phyloP scores from a whole-genome alignment of 306 rosid species.

The Acacia crassicarpa region DNA sequence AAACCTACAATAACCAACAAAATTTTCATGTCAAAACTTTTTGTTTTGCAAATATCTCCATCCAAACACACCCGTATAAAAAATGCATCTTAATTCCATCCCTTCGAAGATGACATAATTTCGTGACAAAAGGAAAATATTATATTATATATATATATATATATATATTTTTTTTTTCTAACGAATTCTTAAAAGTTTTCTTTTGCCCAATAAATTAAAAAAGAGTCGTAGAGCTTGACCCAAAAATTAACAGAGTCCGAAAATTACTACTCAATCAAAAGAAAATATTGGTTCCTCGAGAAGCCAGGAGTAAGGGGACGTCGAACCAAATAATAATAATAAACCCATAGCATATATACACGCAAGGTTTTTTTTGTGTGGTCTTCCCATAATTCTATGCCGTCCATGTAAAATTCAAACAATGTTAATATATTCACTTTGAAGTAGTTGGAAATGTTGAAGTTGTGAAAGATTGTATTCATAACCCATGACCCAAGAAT shows the following conservation, averaged over 20 bases:
- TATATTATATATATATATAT: background rate
- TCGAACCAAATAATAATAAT: background rate
- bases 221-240: background rate
- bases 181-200: background rate
- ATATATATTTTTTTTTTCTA: background rate
- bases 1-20: slow-evolving; percentile 54
- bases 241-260: background rate
- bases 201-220: background rate
- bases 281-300: background rate
- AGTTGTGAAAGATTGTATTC: background rate
- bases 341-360: background rate
- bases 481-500: background rate
- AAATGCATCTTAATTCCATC: background rate
- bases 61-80: background rate
- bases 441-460: slow-evolving; percentile 8
- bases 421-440: background rate
- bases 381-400: background rate
- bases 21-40: background rate
- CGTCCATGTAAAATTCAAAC: background rate
- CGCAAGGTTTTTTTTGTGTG: background rate
- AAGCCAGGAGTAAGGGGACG: background rate
- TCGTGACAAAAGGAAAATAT: background rate
- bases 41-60: background rate
- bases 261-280: background rate
- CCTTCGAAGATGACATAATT: background rate